A percentile compares a stretch with the other conserved stretches of the same genome.
These are phyloP conservation scores for Anacardium occidentale DNA, from an alignment of 345 rosid species.

Conservation along the genomic window DNA sequence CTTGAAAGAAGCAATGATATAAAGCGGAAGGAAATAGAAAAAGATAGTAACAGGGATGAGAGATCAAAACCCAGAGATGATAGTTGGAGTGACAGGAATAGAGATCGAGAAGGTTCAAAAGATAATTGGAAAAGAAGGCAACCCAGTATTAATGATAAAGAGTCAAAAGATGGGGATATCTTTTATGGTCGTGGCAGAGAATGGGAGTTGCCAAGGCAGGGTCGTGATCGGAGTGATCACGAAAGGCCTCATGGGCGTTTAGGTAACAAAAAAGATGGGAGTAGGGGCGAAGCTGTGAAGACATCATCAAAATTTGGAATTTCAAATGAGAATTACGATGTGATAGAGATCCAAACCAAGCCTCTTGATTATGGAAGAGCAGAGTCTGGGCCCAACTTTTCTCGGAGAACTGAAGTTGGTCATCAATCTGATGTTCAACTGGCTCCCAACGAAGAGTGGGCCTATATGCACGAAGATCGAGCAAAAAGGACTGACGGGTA, in stretches of 20 bases:
- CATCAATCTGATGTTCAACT: conserved; percentile 61
- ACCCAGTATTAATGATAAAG: conserved; percentile 50
- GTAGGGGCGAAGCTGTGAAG: conserved; percentile 90
- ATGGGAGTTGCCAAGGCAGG: conserved; percentile 77
- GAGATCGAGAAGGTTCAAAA: conserved; percentile 67
- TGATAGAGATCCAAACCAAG: conserved; percentile 97
- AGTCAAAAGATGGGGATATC: conserved; percentile 64
- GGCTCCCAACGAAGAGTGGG: conserved; percentile 64
- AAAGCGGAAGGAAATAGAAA: conserved; percentile 49
- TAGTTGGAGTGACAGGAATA: conserved; percentile 57
- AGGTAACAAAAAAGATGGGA: conserved; percentile 70
- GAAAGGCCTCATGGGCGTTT: conserved; percentile 88
- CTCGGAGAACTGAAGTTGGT: conserved; percentile 52
- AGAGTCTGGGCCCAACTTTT: conserved; percentile 57
- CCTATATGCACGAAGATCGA: conserved; percentile 52
- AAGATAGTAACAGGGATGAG: conserved; percentile 54
- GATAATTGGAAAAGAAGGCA: conserved; percentile 80
- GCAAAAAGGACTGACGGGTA: conserved; percentile 50
- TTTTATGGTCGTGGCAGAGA: conserved; percentile 69
- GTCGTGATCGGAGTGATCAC: conserved; percentile 84
- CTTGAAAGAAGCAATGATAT: conserved; percentile 46
- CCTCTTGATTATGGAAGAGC: conserved; percentile 72
- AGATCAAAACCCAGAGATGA: conserved; percentile 73
- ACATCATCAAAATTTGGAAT: conserved; percentile 84
- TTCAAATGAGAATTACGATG: conserved; percentile 91